Evolutionary conservation across 1,139 yeast genomes (phyloP).

Genomic region (Protomyces pachydermus): DNA sequence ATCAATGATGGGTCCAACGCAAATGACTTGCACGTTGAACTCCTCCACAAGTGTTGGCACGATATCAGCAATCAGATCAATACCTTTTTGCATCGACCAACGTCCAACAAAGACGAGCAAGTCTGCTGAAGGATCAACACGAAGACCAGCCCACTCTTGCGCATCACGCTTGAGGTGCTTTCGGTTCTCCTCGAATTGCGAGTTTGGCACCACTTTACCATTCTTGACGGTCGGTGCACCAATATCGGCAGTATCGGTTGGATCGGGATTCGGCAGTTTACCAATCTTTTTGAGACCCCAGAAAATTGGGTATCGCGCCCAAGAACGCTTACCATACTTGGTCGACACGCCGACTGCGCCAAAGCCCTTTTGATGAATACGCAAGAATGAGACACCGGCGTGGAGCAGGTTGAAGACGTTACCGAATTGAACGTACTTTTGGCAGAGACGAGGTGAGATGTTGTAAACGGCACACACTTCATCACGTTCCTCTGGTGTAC

Average conservation of each 20-base stretch:
- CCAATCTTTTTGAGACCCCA: conserved; percentile 30
- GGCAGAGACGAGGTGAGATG: conserved; percentile 21
- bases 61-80: conserved; percentile 29
- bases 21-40: conserved; percentile 28
- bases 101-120: conserved; percentile 30
- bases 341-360: conserved; percentile 30
- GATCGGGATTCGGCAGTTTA: conserved; percentile 29
- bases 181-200: conserved; percentile 25
- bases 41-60: conserved; percentile 28
- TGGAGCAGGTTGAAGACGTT: conserved; percentile 29
- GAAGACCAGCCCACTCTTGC: conserved; percentile 30
- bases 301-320: conserved; percentile 30
- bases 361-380: conserved; percentile 29
- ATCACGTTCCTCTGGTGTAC: conserved; percentile 27
- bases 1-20: conserved; percentile 30
- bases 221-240: conserved; percentile 14
- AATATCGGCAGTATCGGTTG: conserved; percentile 26
- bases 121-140: conserved; percentile 28
- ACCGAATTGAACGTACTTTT: conserved; percentile 29
- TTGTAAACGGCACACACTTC: conserved; percentile 29
- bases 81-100: conserved; percentile 31
- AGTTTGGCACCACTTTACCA: conserved; percentile 23
- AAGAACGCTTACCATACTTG: conserved; percentile 29
- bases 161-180: conserved; percentile 27
- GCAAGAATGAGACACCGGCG: conserved; percentile 27